Conservation (phyloP, 1,284 basidiomycete genomes). For the Schizopora paradoxa region DNA sequence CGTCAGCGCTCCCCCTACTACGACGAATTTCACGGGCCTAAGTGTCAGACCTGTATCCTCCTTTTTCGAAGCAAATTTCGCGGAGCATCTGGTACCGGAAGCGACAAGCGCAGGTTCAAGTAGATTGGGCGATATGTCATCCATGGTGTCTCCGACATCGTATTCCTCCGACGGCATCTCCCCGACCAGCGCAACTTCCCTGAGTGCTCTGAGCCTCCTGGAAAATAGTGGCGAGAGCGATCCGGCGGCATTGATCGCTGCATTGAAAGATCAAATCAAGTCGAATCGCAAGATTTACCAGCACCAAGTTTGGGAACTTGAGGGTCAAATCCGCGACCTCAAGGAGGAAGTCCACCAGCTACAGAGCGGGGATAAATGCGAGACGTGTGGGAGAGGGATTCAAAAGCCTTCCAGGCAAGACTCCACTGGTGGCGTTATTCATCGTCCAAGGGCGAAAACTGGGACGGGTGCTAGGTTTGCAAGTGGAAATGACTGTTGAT, state of each 20-base stretch:
- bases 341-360: slow-evolving; percentile 59
- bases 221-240: slow-evolving; percentile 38
- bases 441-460: slow-evolving; percentile 55
- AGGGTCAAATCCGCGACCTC: slow-evolving; percentile 65
- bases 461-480: slow-evolving; percentile 31
- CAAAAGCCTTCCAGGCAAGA: slow-evolving; percentile 16
- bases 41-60: slow-evolving; percentile 72
- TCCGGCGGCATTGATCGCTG: slow-evolving; percentile 42
- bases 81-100: slow-evolving; percentile 48
- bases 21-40: slow-evolving; percentile 57
- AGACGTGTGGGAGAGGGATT: slow-evolving; percentile 52
- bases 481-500: slow-evolving; percentile 22
- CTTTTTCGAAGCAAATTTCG: slow-evolving; percentile 66
- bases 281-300: slow-evolving; percentile 60
- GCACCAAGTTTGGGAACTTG: slow-evolving; percentile 67
- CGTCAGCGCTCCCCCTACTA: slow-evolving; percentile 56
- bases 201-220: slow-evolving; percentile 11
- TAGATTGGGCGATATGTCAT: slow-evolving; percentile 30
- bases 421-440: slow-evolving; percentile 42
- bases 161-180: slow-evolving; percentile 9
- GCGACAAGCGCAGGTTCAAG: slow-evolving; percentile 25
- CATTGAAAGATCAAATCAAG: slow-evolving; percentile 58
- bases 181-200: background rate
- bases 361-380: slow-evolving; percentile 45
- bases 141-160: slow-evolving; percentile 13